These are phyloP conservation scores for Lecanicillium sp. DNA, from an alignment of 2,329 filamentous ascomycete species.

Conservation along the genomic window DNA sequence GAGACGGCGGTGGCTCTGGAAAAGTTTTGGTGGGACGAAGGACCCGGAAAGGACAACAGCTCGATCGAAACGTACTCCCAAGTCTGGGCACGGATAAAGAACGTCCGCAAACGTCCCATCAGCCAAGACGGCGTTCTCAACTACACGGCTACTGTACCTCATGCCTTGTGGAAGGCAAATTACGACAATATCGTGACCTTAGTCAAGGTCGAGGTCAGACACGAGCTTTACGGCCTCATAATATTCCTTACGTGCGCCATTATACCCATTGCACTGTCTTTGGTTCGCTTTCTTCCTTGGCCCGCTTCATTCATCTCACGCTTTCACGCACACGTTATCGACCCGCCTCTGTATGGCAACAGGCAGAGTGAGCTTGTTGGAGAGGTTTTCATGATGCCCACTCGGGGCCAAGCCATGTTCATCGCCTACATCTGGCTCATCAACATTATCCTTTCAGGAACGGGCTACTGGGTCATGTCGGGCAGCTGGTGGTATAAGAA, in stretches of 20 bases:
- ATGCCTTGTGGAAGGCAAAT: slow-evolving; percentile 11
- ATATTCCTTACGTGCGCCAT: slow-evolving; percentile 20
- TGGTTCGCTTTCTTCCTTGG: slow-evolving; percentile 24
- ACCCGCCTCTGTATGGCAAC: slow-evolving; percentile 16
- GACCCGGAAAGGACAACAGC: slow-evolving; percentile 16
- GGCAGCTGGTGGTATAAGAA: slow-evolving; percentile 25
- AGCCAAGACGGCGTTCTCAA: slow-evolving; percentile 12
- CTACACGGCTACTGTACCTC: slow-evolving; percentile 13
- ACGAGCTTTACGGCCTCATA: slow-evolving; percentile 21
- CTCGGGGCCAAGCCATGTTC: slow-evolving; percentile 33
- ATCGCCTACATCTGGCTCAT: slow-evolving; percentile 29
- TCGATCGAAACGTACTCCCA: slow-evolving; percentile 13
- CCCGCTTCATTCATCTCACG: slow-evolving; percentile 4
- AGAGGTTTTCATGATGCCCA: slow-evolving; percentile 24
- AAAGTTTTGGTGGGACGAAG: slow-evolving; percentile 17
- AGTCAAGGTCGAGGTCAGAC: slow-evolving; percentile 11
- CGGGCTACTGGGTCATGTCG: slow-evolving; percentile 21
- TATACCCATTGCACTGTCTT: slow-evolving; percentile 21
- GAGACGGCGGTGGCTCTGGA: slow-evolving; percentile 15
- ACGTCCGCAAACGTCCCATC: neutral
- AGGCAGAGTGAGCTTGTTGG: slow-evolving; percentile 15
- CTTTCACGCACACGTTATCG: slow-evolving; percentile 18
- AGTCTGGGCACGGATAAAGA: neutral
- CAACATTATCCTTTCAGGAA: slow-evolving; percentile 28
- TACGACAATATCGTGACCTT: slow-evolving; percentile 11